Evolutionary conservation across 345 rosid species (phyloP).

Genomic region (Excoecaria agallocha): DNA sequence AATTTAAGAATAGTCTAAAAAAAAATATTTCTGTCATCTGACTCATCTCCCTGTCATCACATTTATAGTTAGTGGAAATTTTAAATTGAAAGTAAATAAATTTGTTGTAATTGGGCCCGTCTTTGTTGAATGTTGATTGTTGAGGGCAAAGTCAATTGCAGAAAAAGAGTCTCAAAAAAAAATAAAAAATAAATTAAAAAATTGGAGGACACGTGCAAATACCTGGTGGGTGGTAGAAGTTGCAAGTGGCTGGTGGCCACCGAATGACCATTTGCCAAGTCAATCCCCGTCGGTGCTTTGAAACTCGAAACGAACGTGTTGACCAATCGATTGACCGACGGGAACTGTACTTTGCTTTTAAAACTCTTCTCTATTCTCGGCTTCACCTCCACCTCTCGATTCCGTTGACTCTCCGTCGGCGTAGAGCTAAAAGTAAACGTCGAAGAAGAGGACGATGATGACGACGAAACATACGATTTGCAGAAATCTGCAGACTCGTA

Average conservation of each 20-base stretch:
- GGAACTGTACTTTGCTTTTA: constrained; percentile 24
- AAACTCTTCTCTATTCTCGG: neutral
- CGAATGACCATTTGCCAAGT: neutral
- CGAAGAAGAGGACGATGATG: neutral
- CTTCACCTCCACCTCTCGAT: neutral
- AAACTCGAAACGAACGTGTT: constrained; percentile 13
- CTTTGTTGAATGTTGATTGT: too few species aligned
- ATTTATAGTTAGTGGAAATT: too few species aligned
- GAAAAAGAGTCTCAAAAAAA: too few species aligned
- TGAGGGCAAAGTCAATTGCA: too few species aligned
- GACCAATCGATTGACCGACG: constrained; percentile 20
- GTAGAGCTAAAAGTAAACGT: constrained; percentile 2
- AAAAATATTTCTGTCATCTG: too few species aligned
- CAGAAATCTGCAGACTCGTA: neutral
- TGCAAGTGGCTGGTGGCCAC: neutral
- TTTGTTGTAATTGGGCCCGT: too few species aligned
- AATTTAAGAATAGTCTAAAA: too few species aligned
- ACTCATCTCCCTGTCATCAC: too few species aligned
- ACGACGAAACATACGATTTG: neutral
- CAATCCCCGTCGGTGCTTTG: constrained; percentile 10
- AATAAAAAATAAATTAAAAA: too few species aligned
- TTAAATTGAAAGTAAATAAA: too few species aligned
- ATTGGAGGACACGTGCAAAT: neutral
- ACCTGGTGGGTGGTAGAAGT: constrained; percentile 18
- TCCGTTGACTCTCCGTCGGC: constrained; percentile 4